These are phyloP conservation scores for Penicillium sp. DNA, from an alignment of 2,329 filamentous ascomycete species.

Conservation along the genomic window DNA sequence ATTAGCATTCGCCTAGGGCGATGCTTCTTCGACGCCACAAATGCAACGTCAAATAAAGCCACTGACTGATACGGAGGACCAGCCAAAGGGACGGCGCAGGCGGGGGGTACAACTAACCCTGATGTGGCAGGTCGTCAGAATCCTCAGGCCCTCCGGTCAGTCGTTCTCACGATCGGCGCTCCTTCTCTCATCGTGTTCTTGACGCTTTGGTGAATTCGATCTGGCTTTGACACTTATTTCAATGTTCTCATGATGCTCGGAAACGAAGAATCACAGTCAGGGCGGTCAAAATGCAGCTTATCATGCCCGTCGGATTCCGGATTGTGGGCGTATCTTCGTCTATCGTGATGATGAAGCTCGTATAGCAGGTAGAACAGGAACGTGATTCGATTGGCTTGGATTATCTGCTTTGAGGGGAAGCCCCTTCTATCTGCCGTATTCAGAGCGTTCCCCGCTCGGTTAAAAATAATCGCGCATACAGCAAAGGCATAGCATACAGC, in stretches of 20 bases:
- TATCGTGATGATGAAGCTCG: background rate
- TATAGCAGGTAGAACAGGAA: background rate
- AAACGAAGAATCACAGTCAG: background rate
- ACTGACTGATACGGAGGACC: constrained; percentile 9
- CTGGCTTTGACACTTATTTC: background rate
- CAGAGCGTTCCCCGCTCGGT: constrained; percentile 4
- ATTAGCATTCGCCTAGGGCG: background rate
- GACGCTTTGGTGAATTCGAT: background rate
- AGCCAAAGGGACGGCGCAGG: constrained; percentile 3
- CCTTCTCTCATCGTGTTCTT: background rate
- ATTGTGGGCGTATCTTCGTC: background rate
- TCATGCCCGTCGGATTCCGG: constrained; percentile 13
- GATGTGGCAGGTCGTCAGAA: constrained; percentile 8
- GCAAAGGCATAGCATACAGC: background rate
- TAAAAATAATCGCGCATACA: background rate
- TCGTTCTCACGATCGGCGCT: background rate
- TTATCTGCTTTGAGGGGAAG: constrained; percentile 9
- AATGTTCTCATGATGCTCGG: background rate
- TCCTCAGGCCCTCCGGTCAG: background rate
- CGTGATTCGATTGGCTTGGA: constrained; percentile 4
- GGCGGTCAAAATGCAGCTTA: background rate
- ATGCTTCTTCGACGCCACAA: constrained; percentile 16
- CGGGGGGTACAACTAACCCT: constrained; percentile 1
- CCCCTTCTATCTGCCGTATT: background rate
- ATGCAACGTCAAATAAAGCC: constrained; percentile 4